Percentiles rank a stretch among this genome's conserved stretches.
These are phyloP conservation scores for Eutypa lata DNA, from an alignment of 2,329 filamentous ascomycete species.

Conservation along the genomic window DNA sequence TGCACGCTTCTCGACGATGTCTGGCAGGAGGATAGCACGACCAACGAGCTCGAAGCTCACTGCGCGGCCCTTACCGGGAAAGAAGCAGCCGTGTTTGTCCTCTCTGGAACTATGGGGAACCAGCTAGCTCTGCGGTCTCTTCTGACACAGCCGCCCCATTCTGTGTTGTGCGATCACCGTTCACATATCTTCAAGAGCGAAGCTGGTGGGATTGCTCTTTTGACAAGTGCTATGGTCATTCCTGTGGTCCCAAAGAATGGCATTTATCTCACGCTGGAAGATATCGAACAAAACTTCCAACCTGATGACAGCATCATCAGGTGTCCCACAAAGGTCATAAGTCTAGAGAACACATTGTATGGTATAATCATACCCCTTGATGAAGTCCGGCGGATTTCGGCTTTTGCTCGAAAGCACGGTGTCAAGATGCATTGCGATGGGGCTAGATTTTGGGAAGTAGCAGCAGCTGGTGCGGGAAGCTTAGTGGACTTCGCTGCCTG, in stretches of 20 bases:
- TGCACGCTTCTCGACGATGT: constrained; percentile 83
- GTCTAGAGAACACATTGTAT: constrained; percentile 80
- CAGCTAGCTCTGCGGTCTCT: constrained; percentile 79
- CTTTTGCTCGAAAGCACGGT: constrained; percentile 61
- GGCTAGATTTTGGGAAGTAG: constrained; percentile 78
- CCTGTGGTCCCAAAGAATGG: constrained; percentile 68
- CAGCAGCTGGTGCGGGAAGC: constrained; percentile 64
- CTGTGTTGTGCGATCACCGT: constrained; percentile 74
- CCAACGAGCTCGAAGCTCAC: constrained; percentile 70
- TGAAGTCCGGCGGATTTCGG: constrained; percentile 66
- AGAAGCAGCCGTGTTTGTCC: constrained; percentile 73
- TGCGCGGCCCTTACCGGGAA: constrained; percentile 73
- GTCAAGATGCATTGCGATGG: constrained; percentile 77
- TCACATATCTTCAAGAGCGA: constrained; percentile 73
- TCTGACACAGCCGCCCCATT: constrained; percentile 74
- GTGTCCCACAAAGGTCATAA: constrained; percentile 78
- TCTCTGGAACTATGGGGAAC: constrained; percentile 94
- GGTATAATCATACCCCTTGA: constrained; percentile 75
- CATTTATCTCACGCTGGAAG: constrained; percentile 71
- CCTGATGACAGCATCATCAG: constrained; percentile 69
- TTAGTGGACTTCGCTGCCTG: constrained; percentile 59
- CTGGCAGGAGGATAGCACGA: constrained; percentile 75
- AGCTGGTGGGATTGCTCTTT: constrained; percentile 63
- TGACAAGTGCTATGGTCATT: constrained; percentile 69
- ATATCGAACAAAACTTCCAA: constrained; percentile 64